Evolutionary conservation across 306 rosid genomes (phyloP).

Genomic region (Hippophae tibetana): DNA sequence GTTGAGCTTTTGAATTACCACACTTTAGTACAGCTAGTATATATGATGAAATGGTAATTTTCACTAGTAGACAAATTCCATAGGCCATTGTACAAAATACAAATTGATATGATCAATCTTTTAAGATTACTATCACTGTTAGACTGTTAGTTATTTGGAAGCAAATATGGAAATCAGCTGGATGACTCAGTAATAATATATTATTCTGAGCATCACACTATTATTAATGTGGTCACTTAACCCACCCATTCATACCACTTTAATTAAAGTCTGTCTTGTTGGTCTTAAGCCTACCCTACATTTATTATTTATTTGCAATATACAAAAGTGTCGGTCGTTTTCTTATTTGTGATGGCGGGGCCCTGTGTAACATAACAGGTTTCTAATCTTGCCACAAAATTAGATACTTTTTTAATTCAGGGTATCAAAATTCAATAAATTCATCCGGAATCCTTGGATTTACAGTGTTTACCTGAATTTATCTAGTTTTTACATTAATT

Average conservation of each 20-base stretch:
- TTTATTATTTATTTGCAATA: not conserved
- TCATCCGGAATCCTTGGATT: constrained; percentile 25
- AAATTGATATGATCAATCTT: not conserved
- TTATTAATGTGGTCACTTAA: constrained; percentile 27
- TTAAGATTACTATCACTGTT: constrained; percentile 1
- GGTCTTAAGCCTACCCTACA: constrained; percentile 23
- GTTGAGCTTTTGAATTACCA: not conserved
- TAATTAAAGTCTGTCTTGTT: constrained; percentile 23
- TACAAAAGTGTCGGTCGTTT: constrained; percentile 39
- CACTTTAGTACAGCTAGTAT: not conserved
- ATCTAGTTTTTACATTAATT: constrained; percentile 13
- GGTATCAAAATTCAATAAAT: constrained; percentile 11
- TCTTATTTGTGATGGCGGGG: constrained; percentile 18
- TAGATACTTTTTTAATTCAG: constrained; percentile 22
- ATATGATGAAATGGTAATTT: constrained; percentile 4
- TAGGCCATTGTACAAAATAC: not conserved
- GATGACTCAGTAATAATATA: constrained; percentile 15
- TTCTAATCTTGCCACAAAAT: constrained; percentile 32
- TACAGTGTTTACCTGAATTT: constrained; percentile 16
- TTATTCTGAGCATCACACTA: constrained; percentile 13
- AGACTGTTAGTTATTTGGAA: constrained; percentile 21
- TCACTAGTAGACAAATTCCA: constrained; percentile 6
- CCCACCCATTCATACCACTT: constrained; percentile 19
- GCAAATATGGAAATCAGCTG: constrained; percentile 21
- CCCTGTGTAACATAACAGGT: constrained; percentile 22